Percentiles rank a stretch among this genome's conserved stretches.
Conservation (phyloP, 2,329 filamentous ascomycete genomes). For the Penicillium sp. region DNA sequence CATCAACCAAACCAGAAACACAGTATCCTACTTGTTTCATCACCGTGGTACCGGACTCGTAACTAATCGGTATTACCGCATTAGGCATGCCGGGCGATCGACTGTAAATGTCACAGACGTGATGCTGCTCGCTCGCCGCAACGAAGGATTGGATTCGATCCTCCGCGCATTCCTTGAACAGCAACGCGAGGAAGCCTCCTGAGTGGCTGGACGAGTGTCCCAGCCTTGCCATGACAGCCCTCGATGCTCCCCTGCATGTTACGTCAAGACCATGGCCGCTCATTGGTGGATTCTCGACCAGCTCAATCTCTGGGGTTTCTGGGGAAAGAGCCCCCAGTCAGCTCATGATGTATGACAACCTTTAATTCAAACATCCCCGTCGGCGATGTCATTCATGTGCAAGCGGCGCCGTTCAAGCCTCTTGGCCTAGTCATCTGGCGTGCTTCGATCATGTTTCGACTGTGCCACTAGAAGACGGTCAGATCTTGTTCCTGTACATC, state of each 20-base stretch:
- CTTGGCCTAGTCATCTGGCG: background rate
- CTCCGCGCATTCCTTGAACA: constrained; percentile 50
- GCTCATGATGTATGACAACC: constrained; percentile 12
- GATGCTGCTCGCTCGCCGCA: constrained; percentile 78
- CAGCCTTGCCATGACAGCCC: background rate
- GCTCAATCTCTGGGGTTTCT: background rate
- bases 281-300: constrained; percentile 9
- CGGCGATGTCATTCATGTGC: constrained; percentile 1
- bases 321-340: background rate
- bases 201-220: constrained; percentile 4
- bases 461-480: background rate
- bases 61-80: constrained; percentile 39
- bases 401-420: background rate
- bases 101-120: constrained; percentile 85
- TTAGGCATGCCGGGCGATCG: constrained; percentile 73
- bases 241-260: background rate
- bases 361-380: constrained; percentile 1
- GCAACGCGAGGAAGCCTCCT: constrained; percentile 23
- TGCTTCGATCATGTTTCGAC: constrained; percentile 1
- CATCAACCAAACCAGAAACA: background rate
- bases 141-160: constrained; percentile 77
- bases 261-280: background rate
- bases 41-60: background rate
- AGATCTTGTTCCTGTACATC: constrained; percentile 1
- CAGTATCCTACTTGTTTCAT: background rate